phyloP scores from a whole-genome alignment of 441 rosid genomes.

The Aleurites moluccanus region DNA sequence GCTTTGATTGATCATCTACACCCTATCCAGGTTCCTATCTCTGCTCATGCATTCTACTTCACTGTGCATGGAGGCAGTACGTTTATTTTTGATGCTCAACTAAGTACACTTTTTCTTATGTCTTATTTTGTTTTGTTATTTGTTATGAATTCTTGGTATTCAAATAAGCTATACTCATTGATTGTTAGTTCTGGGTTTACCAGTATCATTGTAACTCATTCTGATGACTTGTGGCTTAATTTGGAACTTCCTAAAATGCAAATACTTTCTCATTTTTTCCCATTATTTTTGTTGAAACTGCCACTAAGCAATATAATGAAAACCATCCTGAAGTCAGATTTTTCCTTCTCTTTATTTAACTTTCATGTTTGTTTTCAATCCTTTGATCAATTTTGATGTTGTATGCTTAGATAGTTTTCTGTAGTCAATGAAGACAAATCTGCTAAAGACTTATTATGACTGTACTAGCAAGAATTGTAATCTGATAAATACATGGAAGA shows the following conservation, averaged over 20 bases:
- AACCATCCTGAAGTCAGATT: not conserved
- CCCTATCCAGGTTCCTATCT: conserved; percentile 77
- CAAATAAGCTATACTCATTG: not conserved
- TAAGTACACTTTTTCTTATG: too few species aligned
- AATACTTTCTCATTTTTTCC: not conserved
- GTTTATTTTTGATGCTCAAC: too few species aligned
- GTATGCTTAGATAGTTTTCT: not conserved
- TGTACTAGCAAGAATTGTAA: not conserved
- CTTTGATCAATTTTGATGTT: not conserved
- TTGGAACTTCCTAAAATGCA: not conserved
- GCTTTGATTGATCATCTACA: conserved; percentile 78
- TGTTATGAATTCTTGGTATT: not conserved
- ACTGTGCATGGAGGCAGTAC: not conserved
- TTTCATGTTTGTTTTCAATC: not conserved
- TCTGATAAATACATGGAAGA: not conserved
- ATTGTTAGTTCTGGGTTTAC: not conserved
- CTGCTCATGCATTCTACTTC: not conserved
- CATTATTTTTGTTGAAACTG: not conserved
- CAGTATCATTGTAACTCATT: not conserved
- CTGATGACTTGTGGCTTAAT: not conserved
- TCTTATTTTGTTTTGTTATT: not conserved
- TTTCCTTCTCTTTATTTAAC: not conserved
- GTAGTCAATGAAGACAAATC: not conserved
- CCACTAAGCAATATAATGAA: not conserved
- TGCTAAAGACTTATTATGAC: not conserved